A percentile compares a stretch with the other conserved stretches of the same genome.
These are phyloP conservation scores for Diaporthe destruens DNA, from an alignment of 2,329 filamentous ascomycete genomes.

Conservation along the genomic window DNA sequence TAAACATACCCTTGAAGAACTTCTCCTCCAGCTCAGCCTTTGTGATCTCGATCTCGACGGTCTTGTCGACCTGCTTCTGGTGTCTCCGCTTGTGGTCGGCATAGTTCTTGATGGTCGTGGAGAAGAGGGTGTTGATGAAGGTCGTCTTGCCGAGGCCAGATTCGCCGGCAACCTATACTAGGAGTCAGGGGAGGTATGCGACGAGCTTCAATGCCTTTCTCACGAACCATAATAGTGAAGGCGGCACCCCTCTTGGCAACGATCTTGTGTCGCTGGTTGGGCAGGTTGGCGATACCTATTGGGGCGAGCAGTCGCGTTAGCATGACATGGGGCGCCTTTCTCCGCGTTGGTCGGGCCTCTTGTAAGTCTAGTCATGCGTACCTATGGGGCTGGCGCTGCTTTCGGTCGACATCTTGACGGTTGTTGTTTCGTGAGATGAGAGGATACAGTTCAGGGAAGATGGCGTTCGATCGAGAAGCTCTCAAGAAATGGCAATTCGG, in stretches of 20 bases:
- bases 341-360: conserved; percentile 8
- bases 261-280: conserved; percentile 82
- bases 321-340: conserved; percentile 8
- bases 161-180: conserved; percentile 89
- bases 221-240: conserved; percentile 96
- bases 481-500: conserved; percentile 32
- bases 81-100: conserved; percentile 99
- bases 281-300: conserved; percentile 63
- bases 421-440: conserved; percentile 10
- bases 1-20: conserved; percentile 96
- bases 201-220: neutral
- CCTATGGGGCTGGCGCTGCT: conserved; percentile 75
- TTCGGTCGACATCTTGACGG: conserved; percentile 40
- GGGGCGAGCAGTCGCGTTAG: conserved; percentile 19
- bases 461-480: conserved; percentile 24
- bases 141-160: conserved; percentile 99
- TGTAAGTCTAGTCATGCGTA: conserved; percentile 57
- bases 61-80: conserved; percentile 99
- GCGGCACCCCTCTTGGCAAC: conserved; percentile 89
- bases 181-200: conserved; percentile 18
- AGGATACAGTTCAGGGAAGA: conserved; percentile 6
- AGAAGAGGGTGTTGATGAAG: conserved; percentile 99
- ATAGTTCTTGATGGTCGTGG: conserved; percentile 99
- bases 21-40: conserved; percentile 99
- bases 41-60: conserved; percentile 99